Evolutionary conservation across 2,329 filamentous ascomycete genomes (phyloP), one percentile per base, ranked within the genome.

Genomic region (Ophiocordyceps camponoti-leonardi): DNA sequence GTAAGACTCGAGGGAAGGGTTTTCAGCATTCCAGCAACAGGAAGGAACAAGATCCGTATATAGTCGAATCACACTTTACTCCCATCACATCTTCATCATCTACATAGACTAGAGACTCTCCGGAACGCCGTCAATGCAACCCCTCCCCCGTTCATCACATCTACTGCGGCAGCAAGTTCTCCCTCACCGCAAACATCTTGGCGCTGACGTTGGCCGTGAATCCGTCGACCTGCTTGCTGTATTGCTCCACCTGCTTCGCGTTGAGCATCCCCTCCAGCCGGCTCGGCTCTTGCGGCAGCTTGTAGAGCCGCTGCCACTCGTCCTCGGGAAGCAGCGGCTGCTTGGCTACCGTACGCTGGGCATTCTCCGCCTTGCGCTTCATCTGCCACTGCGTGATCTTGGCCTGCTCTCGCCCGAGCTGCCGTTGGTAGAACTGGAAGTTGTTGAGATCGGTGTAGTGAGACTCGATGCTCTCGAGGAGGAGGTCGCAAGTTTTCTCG

Each of bases 401-500:
- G 58, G 83, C 70, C 70, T 98, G 92, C 71, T 98, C 92, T 56
- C 92, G 85, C 45, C 81, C 83, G 47, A 96, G 75, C 60, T 93
- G 87, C 58, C 92, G 79, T 69, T 95, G 87, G 72, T 95, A 95
- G 75, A 77, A 79, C 66, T 95, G 88, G 71, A 93, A 92, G 76
- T 98, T 98, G 79, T 96, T 96, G 63, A 94, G 83, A 67, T 98
- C 92, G 49, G 88, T 94, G 70, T 96, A 92, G 72, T 98, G 92
- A 46, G 83, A 83, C 72, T 98, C 92, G 63, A 98, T 94, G 71
- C 83, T 87, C 61, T 98, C 92, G 51, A 96, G 79, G 47, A 98
- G 78, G 54, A 95, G 78, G 61, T 98, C 90, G 68, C 87, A 94
- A 45, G 90, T 94, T 77, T 95, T 94, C 75, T 96, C 90, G 43